Evolutionary conservation across 129 eudicot species (phyloP).

Genomic region (Arctium lappa): DNA sequence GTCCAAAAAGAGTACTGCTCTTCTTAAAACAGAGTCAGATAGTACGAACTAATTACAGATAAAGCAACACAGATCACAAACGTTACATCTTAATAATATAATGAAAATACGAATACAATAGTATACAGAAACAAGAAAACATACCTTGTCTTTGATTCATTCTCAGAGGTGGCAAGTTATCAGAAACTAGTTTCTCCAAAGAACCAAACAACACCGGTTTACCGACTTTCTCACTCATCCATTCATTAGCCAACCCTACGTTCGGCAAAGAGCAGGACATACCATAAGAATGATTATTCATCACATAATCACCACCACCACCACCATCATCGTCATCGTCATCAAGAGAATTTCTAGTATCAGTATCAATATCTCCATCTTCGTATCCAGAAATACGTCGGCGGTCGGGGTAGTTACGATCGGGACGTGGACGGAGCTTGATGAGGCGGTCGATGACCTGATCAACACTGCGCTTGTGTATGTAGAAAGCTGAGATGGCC

Average conservation of each 20-base stretch:
- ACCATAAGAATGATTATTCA: slow-evolving; percentile 25
- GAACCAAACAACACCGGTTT: slow-evolving; percentile 33
- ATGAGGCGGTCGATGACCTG: slow-evolving; percentile 78
- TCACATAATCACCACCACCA: slow-evolving; percentile 26
- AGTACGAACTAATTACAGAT: not conserved
- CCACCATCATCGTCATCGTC: slow-evolving; percentile 16
- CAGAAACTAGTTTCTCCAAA: slow-evolving; percentile 43
- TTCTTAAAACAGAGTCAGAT: not conserved
- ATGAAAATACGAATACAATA: not conserved
- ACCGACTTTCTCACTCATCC: slow-evolving; percentile 37
- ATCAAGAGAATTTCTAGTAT: slow-evolving; percentile 20
- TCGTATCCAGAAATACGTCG: slow-evolving; percentile 3
- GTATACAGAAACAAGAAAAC: not conserved
- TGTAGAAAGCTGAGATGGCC: slow-evolving; percentile 82
- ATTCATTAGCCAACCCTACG: slow-evolving; percentile 38
- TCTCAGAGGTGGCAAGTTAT: slow-evolving; percentile 55
- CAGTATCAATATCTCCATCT: slow-evolving; percentile 14
- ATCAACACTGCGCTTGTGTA: slow-evolving; percentile 85
- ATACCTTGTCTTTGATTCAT: slow-evolving; percentile 59
- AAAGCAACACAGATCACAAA: not conserved
- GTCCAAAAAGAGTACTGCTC: not conserved
- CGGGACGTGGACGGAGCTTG: slow-evolving; percentile 53
- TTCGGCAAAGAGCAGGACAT: slow-evolving; percentile 70
- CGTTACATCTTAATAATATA: not conserved
- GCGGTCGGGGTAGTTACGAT: slow-evolving; percentile 7